Evolutionary conservation across 164 flowering plant species (phyloP).

Genomic region (Vitis rotundifolia): DNA sequence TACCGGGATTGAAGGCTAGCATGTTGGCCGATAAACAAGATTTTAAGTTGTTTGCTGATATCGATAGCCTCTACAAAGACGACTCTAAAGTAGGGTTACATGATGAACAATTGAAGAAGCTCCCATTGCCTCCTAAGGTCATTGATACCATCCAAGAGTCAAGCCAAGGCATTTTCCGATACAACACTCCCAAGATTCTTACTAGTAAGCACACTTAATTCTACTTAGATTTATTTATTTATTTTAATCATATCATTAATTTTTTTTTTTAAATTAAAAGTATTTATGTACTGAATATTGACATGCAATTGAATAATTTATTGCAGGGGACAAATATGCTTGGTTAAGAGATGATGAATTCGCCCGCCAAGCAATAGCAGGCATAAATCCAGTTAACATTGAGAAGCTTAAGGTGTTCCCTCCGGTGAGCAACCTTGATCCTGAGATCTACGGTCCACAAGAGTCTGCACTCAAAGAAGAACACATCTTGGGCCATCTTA

Average conservation of each 20-base stretch:
- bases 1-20: conserved; percentile 70
- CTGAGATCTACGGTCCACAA: conserved; percentile 63
- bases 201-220: conserved; percentile 54
- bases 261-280: no score
- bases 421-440: conserved; percentile 83
- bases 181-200: conserved; percentile 73
- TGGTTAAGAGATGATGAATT: conserved; percentile 97
- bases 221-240: not conserved
- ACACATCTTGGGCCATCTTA: conserved; percentile 62
- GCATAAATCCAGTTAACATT: conserved; percentile 82
- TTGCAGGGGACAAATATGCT: conserved; percentile 84
- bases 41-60: conserved; percentile 70
- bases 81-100: conserved; percentile 72
- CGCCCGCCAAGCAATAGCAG: conserved; percentile 83
- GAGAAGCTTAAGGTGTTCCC: conserved; percentile 74
- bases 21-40: conserved; percentile 67
- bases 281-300: not conserved
- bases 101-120: conserved; percentile 67
- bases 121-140: conserved; percentile 66
- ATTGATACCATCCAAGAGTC: conserved; percentile 59
- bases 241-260: not conserved
- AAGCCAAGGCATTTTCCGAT: conserved; percentile 72
- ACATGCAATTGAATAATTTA: not conserved
- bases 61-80: conserved; percentile 78
- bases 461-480: conserved; percentile 88